These are phyloP conservation scores for Noccaea caerulescens DNA, from an alignment of 345 rosid species.

Conservation along the genomic window DNA sequence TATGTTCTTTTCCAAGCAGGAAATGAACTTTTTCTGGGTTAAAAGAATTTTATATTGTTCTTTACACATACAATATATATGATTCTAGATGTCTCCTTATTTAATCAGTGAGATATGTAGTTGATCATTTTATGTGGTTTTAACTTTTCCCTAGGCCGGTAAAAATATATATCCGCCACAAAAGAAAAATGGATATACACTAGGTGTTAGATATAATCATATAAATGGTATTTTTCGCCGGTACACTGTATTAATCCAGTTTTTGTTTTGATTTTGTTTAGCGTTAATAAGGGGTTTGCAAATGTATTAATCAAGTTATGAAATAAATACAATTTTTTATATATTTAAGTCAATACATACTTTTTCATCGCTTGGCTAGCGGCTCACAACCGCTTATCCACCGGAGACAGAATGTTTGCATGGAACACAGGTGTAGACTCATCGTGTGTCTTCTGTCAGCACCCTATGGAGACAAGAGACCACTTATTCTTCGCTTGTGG, in stretches of 20 bases:
- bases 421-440: no score
- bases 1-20: conserved; percentile 11
- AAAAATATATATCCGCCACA: conserved; percentile 33
- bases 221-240: conserved; percentile 1
- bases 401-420: no score
- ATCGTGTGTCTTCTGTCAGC: no score
- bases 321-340: no score
- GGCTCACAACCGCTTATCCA: no score
- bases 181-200: conserved; percentile 12
- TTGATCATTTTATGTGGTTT: conserved; percentile 18
- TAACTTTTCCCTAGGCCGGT: conserved; percentile 15
- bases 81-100: conserved; percentile 15
- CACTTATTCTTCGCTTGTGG: no score
- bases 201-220: neutral
- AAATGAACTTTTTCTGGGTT: conserved; percentile 6
- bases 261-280: neutral
- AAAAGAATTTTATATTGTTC: conserved; percentile 21
- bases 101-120: conserved; percentile 25
- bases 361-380: no score
- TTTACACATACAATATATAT: conserved; percentile 21
- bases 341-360: no score
- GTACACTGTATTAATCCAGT: conserved; percentile 11
- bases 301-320: no score
- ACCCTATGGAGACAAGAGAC: no score
- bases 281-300: neutral